phyloP scores from a whole-genome alignment of 306 rosid species.

The Spatholobus suberectus region DNA sequence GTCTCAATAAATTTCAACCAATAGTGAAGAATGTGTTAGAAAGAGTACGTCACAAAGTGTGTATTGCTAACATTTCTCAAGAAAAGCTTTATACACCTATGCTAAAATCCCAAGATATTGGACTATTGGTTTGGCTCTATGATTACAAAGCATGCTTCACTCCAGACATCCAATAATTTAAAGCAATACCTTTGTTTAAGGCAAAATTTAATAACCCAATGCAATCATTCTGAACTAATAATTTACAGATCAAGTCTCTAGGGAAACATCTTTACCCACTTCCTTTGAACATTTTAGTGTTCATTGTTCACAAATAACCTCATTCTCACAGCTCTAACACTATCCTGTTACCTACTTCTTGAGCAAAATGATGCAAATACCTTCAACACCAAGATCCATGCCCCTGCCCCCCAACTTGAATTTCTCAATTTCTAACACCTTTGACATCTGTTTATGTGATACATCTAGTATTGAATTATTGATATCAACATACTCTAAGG shows the following conservation, averaged over 20 bases:
- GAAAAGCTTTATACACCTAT: not conserved
- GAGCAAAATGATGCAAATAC: conserved; percentile 34
- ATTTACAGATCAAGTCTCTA: not conserved
- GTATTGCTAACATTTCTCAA: not conserved
- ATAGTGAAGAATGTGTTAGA: not conserved
- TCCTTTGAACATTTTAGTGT: not conserved
- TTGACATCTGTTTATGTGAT: not conserved
- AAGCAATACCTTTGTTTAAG: not conserved
- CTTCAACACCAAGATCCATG: conserved; percentile 19
- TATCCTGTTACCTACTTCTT: not conserved
- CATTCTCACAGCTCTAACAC: not conserved
- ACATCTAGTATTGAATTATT: not conserved
- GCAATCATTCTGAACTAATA: not conserved
- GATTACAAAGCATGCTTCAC: not conserved
- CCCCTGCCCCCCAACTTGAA: conserved; percentile 10
- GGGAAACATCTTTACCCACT: conserved; percentile 6
- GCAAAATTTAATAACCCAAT: conserved; percentile 4
- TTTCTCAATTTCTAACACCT: not conserved
- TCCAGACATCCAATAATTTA: conserved; percentile 1
- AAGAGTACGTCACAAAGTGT: not conserved
- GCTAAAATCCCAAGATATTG: not conserved
- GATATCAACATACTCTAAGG: no score
- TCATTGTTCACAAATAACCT: not conserved
- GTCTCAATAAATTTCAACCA: not conserved
- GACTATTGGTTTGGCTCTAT: not conserved